A percentile compares a stretch with the other conserved stretches of the same genome.
phyloP scores from a whole-genome alignment of 495 filamentous ascomycete genomes.

The Tuber magnatum region DNA sequence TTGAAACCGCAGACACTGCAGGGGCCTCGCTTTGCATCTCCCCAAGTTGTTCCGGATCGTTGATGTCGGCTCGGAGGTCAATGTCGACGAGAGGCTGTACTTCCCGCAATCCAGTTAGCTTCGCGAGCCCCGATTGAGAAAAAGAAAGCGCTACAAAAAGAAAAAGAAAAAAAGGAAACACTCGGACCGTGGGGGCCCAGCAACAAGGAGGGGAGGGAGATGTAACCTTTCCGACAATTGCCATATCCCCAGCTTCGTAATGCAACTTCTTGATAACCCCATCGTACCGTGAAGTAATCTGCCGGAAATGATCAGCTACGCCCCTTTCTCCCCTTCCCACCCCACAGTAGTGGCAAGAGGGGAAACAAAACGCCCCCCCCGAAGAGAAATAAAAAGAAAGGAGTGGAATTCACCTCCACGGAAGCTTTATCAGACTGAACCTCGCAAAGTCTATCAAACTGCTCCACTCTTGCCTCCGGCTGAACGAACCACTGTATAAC shows the following conservation, averaged over 20 bases:
- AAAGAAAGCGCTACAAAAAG: neutral
- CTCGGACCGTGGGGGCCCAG: neutral
- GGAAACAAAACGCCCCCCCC: neutral
- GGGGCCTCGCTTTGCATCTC: slow-evolving; percentile 43
- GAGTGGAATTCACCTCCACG: slow-evolving; percentile 58
- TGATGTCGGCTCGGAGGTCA: slow-evolving; percentile 55
- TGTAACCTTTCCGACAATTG: slow-evolving; percentile 65
- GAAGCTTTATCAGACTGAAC: slow-evolving; percentile 97
- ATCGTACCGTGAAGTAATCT: slow-evolving; percentile 90
- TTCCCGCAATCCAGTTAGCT: slow-evolving; percentile 15
- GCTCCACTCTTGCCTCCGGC: slow-evolving; percentile 88
- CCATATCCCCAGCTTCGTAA: slow-evolving; percentile 93
- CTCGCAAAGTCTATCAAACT: slow-evolving; percentile 96
- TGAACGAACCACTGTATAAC: slow-evolving; percentile 99
- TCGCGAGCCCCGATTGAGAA: slow-evolving; percentile 5
- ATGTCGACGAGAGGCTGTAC: slow-evolving; percentile 67
- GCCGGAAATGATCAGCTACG: neutral
- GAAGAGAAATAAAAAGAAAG: neutral
- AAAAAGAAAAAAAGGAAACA: neutral
- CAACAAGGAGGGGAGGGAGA: neutral
- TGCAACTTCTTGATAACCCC: slow-evolving; percentile 94
- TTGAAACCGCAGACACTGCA: slow-evolving; percentile 6
- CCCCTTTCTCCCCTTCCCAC: neutral
- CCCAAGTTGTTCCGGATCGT: slow-evolving; percentile 43
- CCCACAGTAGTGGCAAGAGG: neutral